Base-by-base conservation (phyloP, 768 basidiomycete species). In the Rhizopogon vesiculosus region DNA sequence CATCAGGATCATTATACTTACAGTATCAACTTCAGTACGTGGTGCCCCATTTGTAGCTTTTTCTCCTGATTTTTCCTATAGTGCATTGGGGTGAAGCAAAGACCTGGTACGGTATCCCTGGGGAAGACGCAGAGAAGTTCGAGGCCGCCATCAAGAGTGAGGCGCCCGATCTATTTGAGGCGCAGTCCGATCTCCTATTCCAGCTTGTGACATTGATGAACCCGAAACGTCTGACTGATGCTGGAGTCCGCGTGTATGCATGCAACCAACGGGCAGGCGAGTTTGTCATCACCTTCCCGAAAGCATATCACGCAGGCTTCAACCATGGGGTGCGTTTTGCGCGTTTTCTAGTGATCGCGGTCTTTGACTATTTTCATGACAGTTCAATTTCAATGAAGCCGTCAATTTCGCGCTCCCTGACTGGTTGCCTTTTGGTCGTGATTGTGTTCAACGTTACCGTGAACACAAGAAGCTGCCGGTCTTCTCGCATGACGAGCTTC, bases 1-100 rank as follows among this genome's bases (percentile, higher is more conserved):
- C 54, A 52, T 12, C 66, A 97, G 87, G 96, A 98, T 73, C 96
- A 98, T 73, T 96, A 97, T 70, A 98, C 96, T 10, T 97, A 94
- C 69, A 94, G 91, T 69, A 84, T 98, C 66, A 93, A 95, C 70
- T 95, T 85, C 73, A 91, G 92, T 93, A 72, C 67, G 91, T 59
- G 29, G 51, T 60, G 58, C 58, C 50, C 52, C n/a, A 54, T 56
- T 49, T 42, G 56, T 51, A 53, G 19, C 9, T 33, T 44, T 2
- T 35, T n/a, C 64, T 55, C 61, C 56, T 60, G 44, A 49, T 28
- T 40, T 53, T 45, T 59, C 56, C 58, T 60, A 31, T 60, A 95
- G 93, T 96, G 89, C 94, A 98, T 69, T 98, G 93, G 92, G 97
- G 97, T 29, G 96, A 97, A 69, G 96, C 96, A 35, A 99, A 99